Base-by-base conservation (phyloP, 2,329 filamentous ascomycete species). In the Colletotrichum liaoningense region DNA sequence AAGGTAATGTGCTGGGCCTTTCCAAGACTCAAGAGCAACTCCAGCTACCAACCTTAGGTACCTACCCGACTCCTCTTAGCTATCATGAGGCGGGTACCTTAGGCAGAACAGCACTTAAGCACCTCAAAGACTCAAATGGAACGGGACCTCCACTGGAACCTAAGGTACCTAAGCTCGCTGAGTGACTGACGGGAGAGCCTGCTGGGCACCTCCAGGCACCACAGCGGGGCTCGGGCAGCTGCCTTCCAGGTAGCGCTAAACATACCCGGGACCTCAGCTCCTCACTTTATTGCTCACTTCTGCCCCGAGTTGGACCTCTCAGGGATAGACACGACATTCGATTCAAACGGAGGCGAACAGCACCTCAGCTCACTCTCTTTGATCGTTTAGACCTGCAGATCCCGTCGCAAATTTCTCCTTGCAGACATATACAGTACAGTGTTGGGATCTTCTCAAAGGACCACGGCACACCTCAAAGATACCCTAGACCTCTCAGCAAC, bases 251-350 rank as follows among this genome's bases (percentile, higher is more conserved):
- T 28, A 26, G 57, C 69, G 64, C 69, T 62, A 68, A 67, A 42
- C 24, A 52, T 5, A 16, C 14, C 38, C 38, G 38, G 38, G 38
- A 26, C 16, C 46, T 54, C 49, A 30, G 49, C 49, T 65, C 63
- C 63, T 38, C 49, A 56, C 62, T 63, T 65, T 49, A 63, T 35
- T 52, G n/a, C 38, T 60, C 14, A 67, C 54, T 28, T 33, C 9
- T 24, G 64, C 54, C 54, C 64, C 56, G 24, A 73, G n/a, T 63
- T 73, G 71, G 71, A 60, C 71, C 71, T 73, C 54, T 73, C 60
- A 73, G 67, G 67, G 60, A 71, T 42, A 73, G 49, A 71, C 67
- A 70, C 71, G 67, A 70, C 56, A 57, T 55, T 70, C 52, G 42
- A 38, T 35, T 55, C 46, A 35, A 60, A 57, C 46, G 9, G 33